Base-by-base conservation (phyloP, 2,329 filamentous ascomycete species). In the Penicillium sp. region DNA sequence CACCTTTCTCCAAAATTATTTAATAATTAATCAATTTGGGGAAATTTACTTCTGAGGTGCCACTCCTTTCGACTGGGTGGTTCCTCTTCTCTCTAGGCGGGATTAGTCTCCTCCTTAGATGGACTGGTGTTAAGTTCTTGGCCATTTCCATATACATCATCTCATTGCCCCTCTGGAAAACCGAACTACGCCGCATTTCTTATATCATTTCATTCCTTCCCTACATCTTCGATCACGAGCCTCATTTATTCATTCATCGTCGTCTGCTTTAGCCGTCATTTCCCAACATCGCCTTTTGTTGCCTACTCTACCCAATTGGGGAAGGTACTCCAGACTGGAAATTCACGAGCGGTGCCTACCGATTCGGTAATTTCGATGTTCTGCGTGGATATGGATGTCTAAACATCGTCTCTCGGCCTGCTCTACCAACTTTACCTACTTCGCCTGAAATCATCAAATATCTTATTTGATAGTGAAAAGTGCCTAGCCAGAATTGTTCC, bases 61-160 rank as follows among this genome's bases (percentile, higher is more conserved):
- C 60, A 55, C 57, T 59, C 37, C 58, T 54, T 59, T 45, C 60
- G 52, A 54, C 43, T 56, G 62, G 58, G 49, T 59, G 45, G 43
- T 55, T 60, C 51, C 48, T 54, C 58, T 58, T n/a, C 14, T 56
- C 60, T 57, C 59, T 43, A 62, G 56, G 33, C 60, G 60, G 62
- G 62, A 63, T 64, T 59, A 66, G 56, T 58, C 57, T 52, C 52
- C 55, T 61, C 62, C 65, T 58, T 66, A 60, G 64, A 67, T 66
- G 65, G 66, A 60, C 57, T 61, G 60, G 61, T 62, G 10, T 7
- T 4, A 30, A 30, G 4, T 30, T 51, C 63, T 66, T 66, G 63
- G 60, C 61, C 51, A 55, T 64, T 63, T 65, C 62, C 67, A 68
- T 68, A 68, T 68, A 68, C 65, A 68, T 70, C 68, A 68, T 64